A percentile compares a stretch with the other conserved stretches of the same genome.
Evolutionary conservation across 2,329 filamentous ascomycete genomes (phyloP).

Genomic region (Penicillium sp.): DNA sequence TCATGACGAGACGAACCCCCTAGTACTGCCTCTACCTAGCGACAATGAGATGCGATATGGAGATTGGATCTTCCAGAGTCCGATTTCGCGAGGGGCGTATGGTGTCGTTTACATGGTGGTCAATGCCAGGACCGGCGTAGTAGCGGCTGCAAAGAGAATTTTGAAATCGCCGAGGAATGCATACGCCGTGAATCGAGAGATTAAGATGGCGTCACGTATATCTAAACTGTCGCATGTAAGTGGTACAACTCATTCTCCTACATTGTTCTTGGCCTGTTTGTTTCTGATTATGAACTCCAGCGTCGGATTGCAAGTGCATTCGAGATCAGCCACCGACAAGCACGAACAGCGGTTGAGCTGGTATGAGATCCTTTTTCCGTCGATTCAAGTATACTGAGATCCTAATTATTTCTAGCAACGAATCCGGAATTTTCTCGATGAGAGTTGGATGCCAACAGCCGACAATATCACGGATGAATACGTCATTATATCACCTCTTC

Average conservation of each 20-base stretch:
- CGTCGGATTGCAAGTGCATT: neutral
- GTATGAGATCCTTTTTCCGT: neutral
- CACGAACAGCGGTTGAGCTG: neutral
- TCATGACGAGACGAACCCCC: neutral
- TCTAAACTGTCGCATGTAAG: neutral
- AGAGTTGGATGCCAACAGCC: neutral
- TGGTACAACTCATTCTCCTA: neutral
- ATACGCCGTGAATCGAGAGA: neutral
- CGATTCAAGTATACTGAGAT: neutral
- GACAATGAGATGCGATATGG: neutral
- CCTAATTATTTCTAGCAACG: neutral
- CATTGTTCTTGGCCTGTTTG: too few relatives aligned
- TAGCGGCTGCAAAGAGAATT: neutral
- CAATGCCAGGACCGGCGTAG: neutral
- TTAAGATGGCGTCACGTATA: neutral
- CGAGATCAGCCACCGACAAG: neutral
- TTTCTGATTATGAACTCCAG: neutral
- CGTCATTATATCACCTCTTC: neutral
- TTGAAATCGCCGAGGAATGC: neutral
- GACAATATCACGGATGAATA: neutral
- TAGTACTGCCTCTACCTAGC: neutral
- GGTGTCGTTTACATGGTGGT: neutral
- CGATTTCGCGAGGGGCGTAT: neutral
- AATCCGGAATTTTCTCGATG: neutral
- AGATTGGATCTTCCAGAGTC: neutral